phyloP scores from a whole-genome alignment of 805 yeast genomes.

The Wickerhamomyces tratensis region DNA sequence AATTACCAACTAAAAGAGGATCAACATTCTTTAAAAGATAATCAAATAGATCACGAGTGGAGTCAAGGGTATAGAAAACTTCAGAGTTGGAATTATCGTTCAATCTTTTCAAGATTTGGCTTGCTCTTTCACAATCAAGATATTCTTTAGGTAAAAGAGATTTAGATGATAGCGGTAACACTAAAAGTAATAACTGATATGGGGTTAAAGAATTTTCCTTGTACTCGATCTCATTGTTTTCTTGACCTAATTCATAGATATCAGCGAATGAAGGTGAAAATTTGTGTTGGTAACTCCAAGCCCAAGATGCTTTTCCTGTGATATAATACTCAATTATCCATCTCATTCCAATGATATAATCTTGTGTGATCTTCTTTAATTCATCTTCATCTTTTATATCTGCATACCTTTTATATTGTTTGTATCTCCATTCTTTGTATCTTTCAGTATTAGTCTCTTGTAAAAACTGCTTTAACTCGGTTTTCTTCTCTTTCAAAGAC shows the following conservation, averaged over 20 bases:
- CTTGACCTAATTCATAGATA: constrained; percentile 25
- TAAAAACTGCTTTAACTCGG: constrained; percentile 29
- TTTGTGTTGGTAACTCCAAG: constrained; percentile 77
- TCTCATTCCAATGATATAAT: constrained; percentile 83
- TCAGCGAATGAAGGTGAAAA: constrained; percentile 89
- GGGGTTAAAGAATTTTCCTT: neutral
- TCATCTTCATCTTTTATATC: constrained; percentile 43
- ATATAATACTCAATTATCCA: constrained; percentile 90
- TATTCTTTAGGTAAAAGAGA: neutral
- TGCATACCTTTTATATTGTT: constrained; percentile 63
- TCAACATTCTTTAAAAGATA: too few species aligned
- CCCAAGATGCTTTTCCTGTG: constrained; percentile 78
- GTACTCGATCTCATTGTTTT: neutral
- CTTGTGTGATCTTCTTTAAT: constrained; percentile 48
- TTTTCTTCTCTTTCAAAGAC: constrained; percentile 38
- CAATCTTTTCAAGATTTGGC: too few species aligned
- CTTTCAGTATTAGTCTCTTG: constrained; percentile 53
- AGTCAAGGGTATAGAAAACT: too few species aligned
- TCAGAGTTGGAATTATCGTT: too few species aligned
- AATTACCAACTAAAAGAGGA: too few species aligned
- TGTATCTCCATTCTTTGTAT: constrained; percentile 67
- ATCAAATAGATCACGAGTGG: too few species aligned
- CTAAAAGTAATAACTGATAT: neutral
- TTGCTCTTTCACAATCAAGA: too few species aligned
- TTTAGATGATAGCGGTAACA: neutral